Evolutionary conservation across 495 filamentous ascomycete species (phyloP).

Genomic region (Xylaria palmicola): DNA sequence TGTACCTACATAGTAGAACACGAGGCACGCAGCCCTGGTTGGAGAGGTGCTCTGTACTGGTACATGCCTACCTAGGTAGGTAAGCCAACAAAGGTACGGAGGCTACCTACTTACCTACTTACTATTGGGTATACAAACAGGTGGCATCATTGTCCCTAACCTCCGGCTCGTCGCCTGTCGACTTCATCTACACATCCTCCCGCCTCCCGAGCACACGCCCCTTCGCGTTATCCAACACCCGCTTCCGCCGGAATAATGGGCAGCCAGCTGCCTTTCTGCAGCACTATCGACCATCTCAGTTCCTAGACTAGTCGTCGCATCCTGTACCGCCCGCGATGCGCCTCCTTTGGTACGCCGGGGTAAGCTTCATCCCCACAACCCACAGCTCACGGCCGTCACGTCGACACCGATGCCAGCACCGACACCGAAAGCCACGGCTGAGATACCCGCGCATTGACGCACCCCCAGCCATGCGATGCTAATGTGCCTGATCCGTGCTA

Average conservation of each 20-base stretch:
- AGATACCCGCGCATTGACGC: neutral
- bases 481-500: constrained; percentile 30
- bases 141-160: constrained; percentile 5
- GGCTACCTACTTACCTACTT: neutral
- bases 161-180: neutral
- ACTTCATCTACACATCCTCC: neutral
- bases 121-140: neutral
- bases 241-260: constrained; percentile 22
- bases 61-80: neutral
- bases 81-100: neutral
- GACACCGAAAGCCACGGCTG: neutral
- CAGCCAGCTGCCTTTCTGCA: constrained; percentile 27
- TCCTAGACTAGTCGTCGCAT: neutral
- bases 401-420: neutral
- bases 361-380: constrained; percentile 36
- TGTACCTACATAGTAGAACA: too few relatives aligned
- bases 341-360: constrained; percentile 57
- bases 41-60: too few relatives aligned
- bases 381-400: neutral
- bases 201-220: constrained; percentile 1
- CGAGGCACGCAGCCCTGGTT: neutral
- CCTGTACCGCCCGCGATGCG: constrained; percentile 44
- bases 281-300: constrained; percentile 18
- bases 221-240: neutral
- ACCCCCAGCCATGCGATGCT: constrained; percentile 6